Conservation (phyloP, 768 basidiomycete species). For the Leccinum incarnatum region DNA sequence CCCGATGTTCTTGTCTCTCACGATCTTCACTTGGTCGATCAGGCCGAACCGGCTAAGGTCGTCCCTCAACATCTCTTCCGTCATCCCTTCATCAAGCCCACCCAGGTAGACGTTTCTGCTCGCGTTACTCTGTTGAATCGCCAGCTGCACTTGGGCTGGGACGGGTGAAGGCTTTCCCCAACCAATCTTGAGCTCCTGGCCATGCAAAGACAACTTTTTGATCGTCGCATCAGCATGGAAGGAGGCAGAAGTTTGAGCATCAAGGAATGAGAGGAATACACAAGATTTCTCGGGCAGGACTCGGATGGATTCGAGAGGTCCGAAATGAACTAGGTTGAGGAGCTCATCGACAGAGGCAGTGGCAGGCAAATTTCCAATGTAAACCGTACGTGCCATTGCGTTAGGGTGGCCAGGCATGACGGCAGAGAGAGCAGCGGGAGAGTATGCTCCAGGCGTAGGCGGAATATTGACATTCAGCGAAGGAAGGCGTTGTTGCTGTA, state of each 20-base stretch:
- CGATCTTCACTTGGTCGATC: constrained; percentile 99
- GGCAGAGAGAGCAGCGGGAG: constrained; percentile 74
- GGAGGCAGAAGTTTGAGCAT: constrained; percentile 87
- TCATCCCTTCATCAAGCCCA: constrained; percentile 84
- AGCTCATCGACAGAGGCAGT: constrained; percentile 97
- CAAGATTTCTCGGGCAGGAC: constrained; percentile 96
- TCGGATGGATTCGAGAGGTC: constrained; percentile 91
- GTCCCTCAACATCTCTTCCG: constrained; percentile 89
- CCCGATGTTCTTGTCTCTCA: constrained; percentile 97
- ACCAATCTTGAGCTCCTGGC: constrained; percentile 96
- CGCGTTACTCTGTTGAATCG: constrained; percentile 90
- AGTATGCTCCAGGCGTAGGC: constrained; percentile 69
- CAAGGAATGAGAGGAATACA: constrained; percentile 97
- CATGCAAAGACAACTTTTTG: constrained; percentile 90
- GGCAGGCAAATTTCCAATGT: constrained; percentile 93
- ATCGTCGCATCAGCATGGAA: constrained; percentile 97
- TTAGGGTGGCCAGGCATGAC: constrained; percentile 61
- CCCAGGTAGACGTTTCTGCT: constrained; percentile 97
- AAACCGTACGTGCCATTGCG: constrained; percentile 83
- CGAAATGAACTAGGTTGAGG: constrained; percentile 96
- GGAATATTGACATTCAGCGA: constrained; percentile 68
- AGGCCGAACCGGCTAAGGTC: constrained; percentile 91
- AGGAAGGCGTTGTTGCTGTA: constrained; percentile 52
- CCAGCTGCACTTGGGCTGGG: constrained; percentile 78
- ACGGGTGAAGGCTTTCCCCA: constrained; percentile 97